phyloP scores from a whole-genome alignment of 345 rosid species.

The Arabis hirsuta region DNA sequence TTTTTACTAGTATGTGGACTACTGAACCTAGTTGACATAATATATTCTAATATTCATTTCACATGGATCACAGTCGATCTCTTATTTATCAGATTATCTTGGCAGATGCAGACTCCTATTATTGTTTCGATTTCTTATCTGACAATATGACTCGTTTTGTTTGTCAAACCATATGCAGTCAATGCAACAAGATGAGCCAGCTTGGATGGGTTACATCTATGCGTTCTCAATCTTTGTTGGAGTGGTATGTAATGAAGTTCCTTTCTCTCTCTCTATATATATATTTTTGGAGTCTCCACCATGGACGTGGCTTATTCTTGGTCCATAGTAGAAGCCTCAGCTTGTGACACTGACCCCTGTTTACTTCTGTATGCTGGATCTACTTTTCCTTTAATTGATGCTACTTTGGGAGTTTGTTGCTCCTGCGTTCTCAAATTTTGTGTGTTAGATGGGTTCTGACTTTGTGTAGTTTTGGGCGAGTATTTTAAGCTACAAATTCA shows the following conservation, averaged over 20 bases:
- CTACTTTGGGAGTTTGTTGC: conserved; percentile 8
- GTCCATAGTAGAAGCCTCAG: not conserved
- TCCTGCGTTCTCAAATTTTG: not conserved
- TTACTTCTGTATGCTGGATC: conserved; percentile 14
- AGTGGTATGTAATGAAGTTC: conserved; percentile 40
- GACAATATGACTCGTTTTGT: conserved; percentile 33
- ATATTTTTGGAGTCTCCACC: conserved; percentile 9
- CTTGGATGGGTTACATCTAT: conserved; percentile 85
- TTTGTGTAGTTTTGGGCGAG: conserved; percentile 2
- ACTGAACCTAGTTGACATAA: conserved; percentile 5
- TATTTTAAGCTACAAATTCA: not conserved
- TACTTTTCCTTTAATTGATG: not conserved
- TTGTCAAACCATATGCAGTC: conserved; percentile 64
- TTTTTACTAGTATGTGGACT: conserved; percentile 8
- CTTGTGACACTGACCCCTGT: conserved; percentile 10
- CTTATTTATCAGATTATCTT: not conserved
- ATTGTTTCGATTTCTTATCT: conserved; percentile 21
- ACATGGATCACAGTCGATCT: conserved; percentile 24
- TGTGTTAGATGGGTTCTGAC: conserved; percentile 2
- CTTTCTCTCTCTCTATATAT: not conserved
- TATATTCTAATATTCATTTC: not conserved
- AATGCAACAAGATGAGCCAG: conserved; percentile 94
- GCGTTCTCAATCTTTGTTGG: conserved; percentile 45
- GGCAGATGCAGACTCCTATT: conserved; percentile 11
- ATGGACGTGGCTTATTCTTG: conserved; percentile 5